Evolutionary conservation across 73 alveolate species (phyloP).

Genomic region (Tetrahymena borealis): DNA sequence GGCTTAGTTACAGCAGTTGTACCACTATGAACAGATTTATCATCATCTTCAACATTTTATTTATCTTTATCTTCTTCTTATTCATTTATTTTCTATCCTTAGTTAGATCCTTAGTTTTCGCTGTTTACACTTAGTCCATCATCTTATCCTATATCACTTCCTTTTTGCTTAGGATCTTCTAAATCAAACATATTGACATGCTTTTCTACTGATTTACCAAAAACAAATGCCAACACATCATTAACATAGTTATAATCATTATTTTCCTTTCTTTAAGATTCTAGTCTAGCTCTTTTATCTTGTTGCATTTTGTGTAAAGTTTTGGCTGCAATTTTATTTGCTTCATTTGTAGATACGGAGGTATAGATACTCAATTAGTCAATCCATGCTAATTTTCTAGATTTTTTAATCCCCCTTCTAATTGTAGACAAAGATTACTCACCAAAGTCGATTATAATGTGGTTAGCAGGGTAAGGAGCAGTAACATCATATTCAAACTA

Average conservation of each 20-base stretch:
- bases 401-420: background rate
- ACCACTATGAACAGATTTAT: constrained; percentile 6
- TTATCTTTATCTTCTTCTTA: constrained; percentile 16
- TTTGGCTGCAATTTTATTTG: background rate
- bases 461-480: background rate
- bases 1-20: constrained; percentile 2
- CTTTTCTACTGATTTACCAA: background rate
- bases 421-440: background rate
- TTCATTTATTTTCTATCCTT: constrained; percentile 1
- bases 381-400: background rate
- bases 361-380: background rate
- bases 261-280: background rate
- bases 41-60: background rate
- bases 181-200: background rate
- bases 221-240: background rate
- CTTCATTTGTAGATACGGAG: background rate
- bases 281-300: background rate
- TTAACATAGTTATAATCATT: background rate
- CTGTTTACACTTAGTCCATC: constrained; percentile 4
- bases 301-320: background rate
- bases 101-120: background rate
- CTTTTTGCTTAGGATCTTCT: background rate
- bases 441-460: background rate
- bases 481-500: background rate
- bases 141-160: background rate